phyloP scores from a whole-genome alignment of 352 stramenopile species.

The Phytophthora litchii region DNA sequence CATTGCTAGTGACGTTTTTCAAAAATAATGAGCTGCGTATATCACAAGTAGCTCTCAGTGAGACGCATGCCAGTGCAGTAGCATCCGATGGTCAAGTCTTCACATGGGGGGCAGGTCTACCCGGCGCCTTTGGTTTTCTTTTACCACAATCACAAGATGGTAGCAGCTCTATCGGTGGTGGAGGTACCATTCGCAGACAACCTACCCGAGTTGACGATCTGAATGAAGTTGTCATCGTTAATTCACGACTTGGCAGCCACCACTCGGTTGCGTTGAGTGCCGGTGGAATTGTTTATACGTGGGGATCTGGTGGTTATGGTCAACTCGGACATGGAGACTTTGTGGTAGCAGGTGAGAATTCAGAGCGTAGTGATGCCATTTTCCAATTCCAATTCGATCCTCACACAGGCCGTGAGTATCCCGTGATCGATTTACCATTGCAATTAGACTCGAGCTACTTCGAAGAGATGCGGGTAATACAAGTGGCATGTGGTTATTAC shows the following conservation, averaged over 20 bases:
- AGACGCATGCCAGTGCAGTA: conserved; percentile 65
- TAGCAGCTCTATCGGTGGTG: conserved; percentile 10
- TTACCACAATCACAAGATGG: conserved; percentile 26
- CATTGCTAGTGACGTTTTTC: conserved; percentile 62
- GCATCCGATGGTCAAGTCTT: conserved; percentile 71
- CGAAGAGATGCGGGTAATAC: conserved; percentile 70
- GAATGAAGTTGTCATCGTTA: conserved; percentile 53
- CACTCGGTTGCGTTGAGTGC: conserved; percentile 74
- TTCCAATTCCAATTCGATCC: conserved; percentile 72
- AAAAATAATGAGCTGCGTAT: conserved; percentile 77
- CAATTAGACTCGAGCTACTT: conserved; percentile 75
- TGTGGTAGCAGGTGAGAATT: conserved; percentile 15
- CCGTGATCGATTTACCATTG: conserved; percentile 68
- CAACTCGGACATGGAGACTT: conserved; percentile 83
- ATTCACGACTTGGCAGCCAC: conserved; percentile 58
- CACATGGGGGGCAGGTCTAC: conserved; percentile 71
- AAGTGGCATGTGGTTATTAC: conserved; percentile 80
- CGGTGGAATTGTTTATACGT: conserved; percentile 68
- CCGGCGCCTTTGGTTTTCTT: conserved; percentile 69
- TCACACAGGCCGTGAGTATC: conserved; percentile 70
- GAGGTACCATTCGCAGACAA: conserved; percentile 32
- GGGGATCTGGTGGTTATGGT: conserved; percentile 68
- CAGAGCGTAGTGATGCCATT: conserved; percentile 49
- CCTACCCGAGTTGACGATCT: conserved; percentile 73
- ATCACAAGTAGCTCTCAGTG: conserved; percentile 45